Conservation (phyloP, 2,329 filamentous ascomycete species). For the Aspergillus terreus region DNA sequence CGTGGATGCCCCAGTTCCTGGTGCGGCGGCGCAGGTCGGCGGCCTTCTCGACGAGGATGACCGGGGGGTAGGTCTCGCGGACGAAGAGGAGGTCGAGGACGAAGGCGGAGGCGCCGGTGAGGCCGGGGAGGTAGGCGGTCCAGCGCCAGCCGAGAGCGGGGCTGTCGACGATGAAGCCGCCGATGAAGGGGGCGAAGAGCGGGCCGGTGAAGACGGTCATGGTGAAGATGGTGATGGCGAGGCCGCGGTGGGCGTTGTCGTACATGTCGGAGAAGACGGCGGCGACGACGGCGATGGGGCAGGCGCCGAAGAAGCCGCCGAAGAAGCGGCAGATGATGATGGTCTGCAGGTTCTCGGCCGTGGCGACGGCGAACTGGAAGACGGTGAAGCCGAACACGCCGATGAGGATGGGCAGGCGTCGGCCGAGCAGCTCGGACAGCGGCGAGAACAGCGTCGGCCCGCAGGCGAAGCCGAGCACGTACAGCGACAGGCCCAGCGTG, state of each 20-base stretch:
- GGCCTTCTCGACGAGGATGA: slow-evolving; percentile 52
- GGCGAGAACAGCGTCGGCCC: slow-evolving; percentile 60
- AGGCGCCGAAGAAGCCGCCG: slow-evolving; percentile 41
- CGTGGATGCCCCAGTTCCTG: slow-evolving; percentile 57
- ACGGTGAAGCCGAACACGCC: slow-evolving; percentile 39
- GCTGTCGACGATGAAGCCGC: slow-evolving; percentile 46
- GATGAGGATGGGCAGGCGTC: slow-evolving; percentile 48
- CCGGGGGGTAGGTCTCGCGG: slow-evolving; percentile 53
- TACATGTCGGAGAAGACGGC: slow-evolving; percentile 48
- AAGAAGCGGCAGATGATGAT: slow-evolving; percentile 43
- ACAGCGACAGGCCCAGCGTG: slow-evolving; percentile 42
- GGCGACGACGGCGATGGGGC: slow-evolving; percentile 38
- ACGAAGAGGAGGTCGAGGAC: slow-evolving; percentile 37
- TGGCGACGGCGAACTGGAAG: slow-evolving; percentile 44
- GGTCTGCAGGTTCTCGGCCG: slow-evolving; percentile 32
- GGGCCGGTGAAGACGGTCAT: slow-evolving; percentile 53
- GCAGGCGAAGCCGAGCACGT: slow-evolving; percentile 50
- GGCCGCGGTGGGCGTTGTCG: slow-evolving; percentile 33
- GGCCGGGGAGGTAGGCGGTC: slow-evolving; percentile 46
- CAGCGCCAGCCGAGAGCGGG: slow-evolving; percentile 45
- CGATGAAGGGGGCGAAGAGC: slow-evolving; percentile 47
- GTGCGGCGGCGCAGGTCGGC: slow-evolving; percentile 50
- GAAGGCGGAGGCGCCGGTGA: slow-evolving; percentile 50
- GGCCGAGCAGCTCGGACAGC: slow-evolving; percentile 55
- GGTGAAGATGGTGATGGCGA: slow-evolving; percentile 46